These are phyloP conservation scores for Claviceps humidiphila DNA, from an alignment of 2,329 filamentous ascomycete species.

Conservation along the genomic window DNA sequence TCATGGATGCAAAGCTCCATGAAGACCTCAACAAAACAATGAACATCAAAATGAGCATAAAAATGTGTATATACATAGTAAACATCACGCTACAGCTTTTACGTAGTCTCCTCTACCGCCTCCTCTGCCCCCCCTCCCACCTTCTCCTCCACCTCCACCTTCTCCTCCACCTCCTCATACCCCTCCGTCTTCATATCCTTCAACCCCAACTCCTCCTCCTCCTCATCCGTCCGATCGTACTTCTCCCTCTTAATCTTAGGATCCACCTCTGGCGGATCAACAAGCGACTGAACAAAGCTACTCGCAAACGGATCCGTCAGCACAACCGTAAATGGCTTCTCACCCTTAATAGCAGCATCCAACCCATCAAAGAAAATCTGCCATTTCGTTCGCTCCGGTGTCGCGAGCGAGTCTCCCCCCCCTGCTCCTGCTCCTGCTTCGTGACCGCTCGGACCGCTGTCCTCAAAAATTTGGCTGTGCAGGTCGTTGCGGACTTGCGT, in stretches of 20 bases:
- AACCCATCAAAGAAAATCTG: slow-evolving; percentile 66
- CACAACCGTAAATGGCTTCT: slow-evolving; percentile 68
- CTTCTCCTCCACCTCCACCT: slow-evolving; percentile 22
- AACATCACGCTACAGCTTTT: not conserved
- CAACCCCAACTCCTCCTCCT: slow-evolving; percentile 85
- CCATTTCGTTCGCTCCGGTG: slow-evolving; percentile 60
- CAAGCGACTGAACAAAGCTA: slow-evolving; percentile 86
- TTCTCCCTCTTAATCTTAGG: slow-evolving; percentile 69
- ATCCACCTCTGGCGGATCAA: slow-evolving; percentile 56
- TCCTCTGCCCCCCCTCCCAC: slow-evolving; percentile 57
- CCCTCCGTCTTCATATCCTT: slow-evolving; percentile 86
- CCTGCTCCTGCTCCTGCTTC: slow-evolving; percentile 20
- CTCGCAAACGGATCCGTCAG: slow-evolving; percentile 81
- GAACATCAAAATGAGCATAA: not conserved
- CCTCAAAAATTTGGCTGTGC: slow-evolving; percentile 73
- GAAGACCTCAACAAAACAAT: not conserved
- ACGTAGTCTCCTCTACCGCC: slow-evolving; percentile 16
- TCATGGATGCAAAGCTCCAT: not conserved
- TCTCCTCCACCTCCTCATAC: slow-evolving; percentile 44
- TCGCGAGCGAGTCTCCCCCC: slow-evolving; percentile 71
- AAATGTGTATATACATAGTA: not conserved
- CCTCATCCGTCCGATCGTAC: slow-evolving; percentile 78
- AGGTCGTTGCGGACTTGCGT: slow-evolving; percentile 89
- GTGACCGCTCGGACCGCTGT: slow-evolving; percentile 36
- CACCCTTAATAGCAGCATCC: slow-evolving; percentile 64